phyloP scores from a whole-genome alignment of 129 eudicot species.

The Centaurea solstitialis region DNA sequence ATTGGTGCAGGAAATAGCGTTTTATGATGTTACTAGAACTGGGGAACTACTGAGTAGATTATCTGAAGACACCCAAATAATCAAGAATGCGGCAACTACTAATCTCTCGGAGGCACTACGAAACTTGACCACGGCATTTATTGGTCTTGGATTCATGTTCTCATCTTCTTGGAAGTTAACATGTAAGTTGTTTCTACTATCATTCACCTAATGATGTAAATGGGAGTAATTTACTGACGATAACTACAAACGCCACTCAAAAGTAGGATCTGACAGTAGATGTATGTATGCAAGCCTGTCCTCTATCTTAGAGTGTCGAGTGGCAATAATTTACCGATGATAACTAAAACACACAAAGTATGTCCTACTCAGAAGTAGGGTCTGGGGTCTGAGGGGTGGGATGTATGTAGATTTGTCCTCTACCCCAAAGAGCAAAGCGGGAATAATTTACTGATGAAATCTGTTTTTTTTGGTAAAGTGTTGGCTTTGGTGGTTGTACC shows the following conservation, averaged over 20 bases:
- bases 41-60: constrained; percentile 63
- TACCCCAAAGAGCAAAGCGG: not conserved
- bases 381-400: not conserved
- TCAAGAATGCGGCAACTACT: constrained; percentile 70
- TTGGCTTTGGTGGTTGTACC: constrained; percentile 93
- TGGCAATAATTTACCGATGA: too few species aligned
- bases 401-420: not conserved
- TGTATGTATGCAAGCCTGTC: too few species aligned
- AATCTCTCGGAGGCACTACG: constrained; percentile 64
- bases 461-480: constrained; percentile 41
- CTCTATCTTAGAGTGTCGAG: too few species aligned
- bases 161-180: constrained; percentile 97
- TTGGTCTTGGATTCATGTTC: constrained; percentile 93
- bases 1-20: constrained; percentile 57
- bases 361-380: not conserved
- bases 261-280: not conserved
- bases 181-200: constrained; percentile 33
- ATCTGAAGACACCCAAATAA: constrained; percentile 67
- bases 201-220: not conserved
- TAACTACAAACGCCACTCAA: not conserved
- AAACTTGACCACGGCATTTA: constrained; percentile 48
- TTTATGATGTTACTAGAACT: constrained; percentile 66
- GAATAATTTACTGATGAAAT: not conserved
- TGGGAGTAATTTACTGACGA: not conserved
- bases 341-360: too few species aligned